Evolutionary conservation across 2,329 filamentous ascomycete species (phyloP).

Genomic region (Furcasterigmium sp.): DNA sequence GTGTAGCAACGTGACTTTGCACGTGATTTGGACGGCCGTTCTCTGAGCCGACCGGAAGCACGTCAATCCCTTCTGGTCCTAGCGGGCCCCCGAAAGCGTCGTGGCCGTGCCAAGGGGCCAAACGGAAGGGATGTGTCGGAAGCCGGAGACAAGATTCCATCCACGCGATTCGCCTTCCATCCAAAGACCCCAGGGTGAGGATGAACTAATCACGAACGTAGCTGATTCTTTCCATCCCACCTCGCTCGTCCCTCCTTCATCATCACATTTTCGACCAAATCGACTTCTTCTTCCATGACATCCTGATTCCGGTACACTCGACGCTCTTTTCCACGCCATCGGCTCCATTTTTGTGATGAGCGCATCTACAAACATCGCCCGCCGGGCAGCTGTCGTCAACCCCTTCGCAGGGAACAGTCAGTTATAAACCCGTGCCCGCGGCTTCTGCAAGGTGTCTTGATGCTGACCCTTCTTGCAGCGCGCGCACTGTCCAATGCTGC

Average conservation of each 20-base stretch:
- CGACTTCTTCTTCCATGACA: background rate
- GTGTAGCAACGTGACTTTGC: background rate
- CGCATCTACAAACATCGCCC: slow-evolving; percentile 50
- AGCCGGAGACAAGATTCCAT: background rate
- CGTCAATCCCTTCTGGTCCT: background rate
- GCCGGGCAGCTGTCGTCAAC: slow-evolving; percentile 48
- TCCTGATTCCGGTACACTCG: background rate
- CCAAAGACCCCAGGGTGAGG: background rate
- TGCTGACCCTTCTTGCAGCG: slow-evolving; percentile 28
- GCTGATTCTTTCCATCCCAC: background rate
- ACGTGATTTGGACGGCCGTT: background rate
- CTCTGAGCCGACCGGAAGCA: background rate
- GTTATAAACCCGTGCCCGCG: slow-evolving; percentile 14
- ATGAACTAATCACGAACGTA: background rate
- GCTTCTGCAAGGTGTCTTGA: slow-evolving; percentile 1
- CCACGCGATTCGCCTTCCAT: background rate
- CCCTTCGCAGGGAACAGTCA: slow-evolving; percentile 45
- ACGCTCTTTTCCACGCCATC: background rate
- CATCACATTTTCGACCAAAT: background rate
- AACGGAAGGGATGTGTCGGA: background rate
- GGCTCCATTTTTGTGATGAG: slow-evolving; percentile 35
- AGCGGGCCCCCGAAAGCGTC: background rate
- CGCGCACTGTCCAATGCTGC: slow-evolving; percentile 41
- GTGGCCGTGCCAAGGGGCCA: background rate
- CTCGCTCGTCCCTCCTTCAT: background rate